Conservation (phyloP, 306 rosid genomes). For the Arachis hypogaea region DNA sequence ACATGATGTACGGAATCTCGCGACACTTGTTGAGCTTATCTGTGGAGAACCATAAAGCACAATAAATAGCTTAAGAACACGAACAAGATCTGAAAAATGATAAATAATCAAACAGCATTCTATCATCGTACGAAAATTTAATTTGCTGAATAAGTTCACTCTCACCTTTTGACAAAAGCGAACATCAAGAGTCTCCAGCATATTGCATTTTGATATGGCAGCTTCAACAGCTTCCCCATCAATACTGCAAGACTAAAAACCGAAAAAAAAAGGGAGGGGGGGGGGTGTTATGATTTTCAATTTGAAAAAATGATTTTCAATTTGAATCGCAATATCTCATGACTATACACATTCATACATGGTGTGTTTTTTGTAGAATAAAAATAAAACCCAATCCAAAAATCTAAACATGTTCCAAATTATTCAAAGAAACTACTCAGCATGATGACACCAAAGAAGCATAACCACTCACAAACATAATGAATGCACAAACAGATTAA, state of each 20-base stretch:
- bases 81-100: not conserved
- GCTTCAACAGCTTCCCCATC: slow-evolving; percentile 73
- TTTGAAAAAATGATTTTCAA: not conserved
- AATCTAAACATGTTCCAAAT: not conserved
- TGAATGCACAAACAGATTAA: slow-evolving; percentile 4
- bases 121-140: slow-evolving; percentile 22
- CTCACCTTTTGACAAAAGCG: slow-evolving; percentile 86
- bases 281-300: too few species aligned
- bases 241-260: slow-evolving; percentile 75
- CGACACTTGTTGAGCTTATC: slow-evolving; percentile 67
- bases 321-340: not conserved
- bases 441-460: not conserved
- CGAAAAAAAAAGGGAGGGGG: not conserved
- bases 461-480: slow-evolving; percentile 10
- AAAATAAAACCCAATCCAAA: not conserved
- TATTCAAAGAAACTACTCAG: not conserved
- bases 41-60: slow-evolving; percentile 37
- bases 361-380: not conserved
- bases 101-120: not conserved
- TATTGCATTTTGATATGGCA: slow-evolving; percentile 71
- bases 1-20: slow-evolving; percentile 63
- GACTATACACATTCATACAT: slow-evolving; percentile 3
- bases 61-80: not conserved
- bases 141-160: not conserved
- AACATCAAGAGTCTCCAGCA: slow-evolving; percentile 84